Evolutionary conservation across 1,284 basidiomycete species (phyloP), one percentile per base, ranked within the genome.

Genomic region (Phaffia rhodozyma): DNA sequence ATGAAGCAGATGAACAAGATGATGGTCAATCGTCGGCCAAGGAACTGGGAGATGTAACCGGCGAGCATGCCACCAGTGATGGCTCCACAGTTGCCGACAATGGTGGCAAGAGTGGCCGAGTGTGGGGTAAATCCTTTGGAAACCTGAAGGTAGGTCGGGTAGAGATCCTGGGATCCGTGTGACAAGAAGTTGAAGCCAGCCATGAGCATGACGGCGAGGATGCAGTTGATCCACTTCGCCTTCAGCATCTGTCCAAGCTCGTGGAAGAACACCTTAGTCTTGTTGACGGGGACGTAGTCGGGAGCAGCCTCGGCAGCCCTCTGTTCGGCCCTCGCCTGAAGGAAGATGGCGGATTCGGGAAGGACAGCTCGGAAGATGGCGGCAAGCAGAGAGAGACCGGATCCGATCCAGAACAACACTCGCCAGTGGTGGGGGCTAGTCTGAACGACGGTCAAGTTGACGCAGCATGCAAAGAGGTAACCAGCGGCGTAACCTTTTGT

Each of bases 111-210:
- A 1, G 87, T 88, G 0, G 92, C 81, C 55, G 83, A 74, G 69
- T 86, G 79, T 0, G 78, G 52, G 1, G 76, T 67, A 50, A 79
- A 71, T n/a, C 70, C 66, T 67, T 79, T 78, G 56, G 72, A 69
- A 4, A 50, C 49, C 23, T 83, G 75, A 53, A 91, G 77, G 73
- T 87, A 90, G 5, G 85, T 88, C 52, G 87, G 86, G 75, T 69
- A 70, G 21, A 72, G 58, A 53, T 49, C 62, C 66, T 89, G 88
- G 65, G 86, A 89, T 20, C 88, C 89, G 75, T 92, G 90, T 4
- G 87, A 88, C 67, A 93, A 79, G 80, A 97, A 97, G 79, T 93
- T 96, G 82, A 96, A 91, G 7, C 87, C 86, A 18, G 53, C 21
- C 78, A 79, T 78, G 63, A 79, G 70, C 54, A 77, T 72, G 55